phyloP scores from a whole-genome alignment of 2,329 filamentous ascomycete species.

The Ploettnerulaceae sp. region DNA sequence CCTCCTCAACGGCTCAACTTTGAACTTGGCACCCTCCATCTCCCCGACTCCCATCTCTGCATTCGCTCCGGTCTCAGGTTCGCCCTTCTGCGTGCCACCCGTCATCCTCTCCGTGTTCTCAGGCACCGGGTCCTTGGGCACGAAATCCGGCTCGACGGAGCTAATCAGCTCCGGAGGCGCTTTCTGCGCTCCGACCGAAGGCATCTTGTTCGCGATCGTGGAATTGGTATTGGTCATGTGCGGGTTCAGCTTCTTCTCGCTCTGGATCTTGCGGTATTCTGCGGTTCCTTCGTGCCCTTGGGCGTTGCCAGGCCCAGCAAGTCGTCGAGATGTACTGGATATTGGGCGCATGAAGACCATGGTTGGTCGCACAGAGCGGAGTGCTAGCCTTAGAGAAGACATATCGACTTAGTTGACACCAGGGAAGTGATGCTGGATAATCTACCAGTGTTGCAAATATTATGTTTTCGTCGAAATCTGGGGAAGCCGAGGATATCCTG shows the following conservation, averaged over 20 bases:
- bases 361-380: constrained; percentile 26
- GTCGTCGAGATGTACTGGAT: constrained; percentile 21
- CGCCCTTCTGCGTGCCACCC: constrained; percentile 52
- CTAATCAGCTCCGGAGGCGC: constrained; percentile 57
- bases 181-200: constrained; percentile 50
- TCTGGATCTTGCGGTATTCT: constrained; percentile 51
- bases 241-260: constrained; percentile 53
- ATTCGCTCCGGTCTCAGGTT: constrained; percentile 43
- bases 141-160: constrained; percentile 50
- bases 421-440: background rate
- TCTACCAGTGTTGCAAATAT: background rate
- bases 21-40: constrained; percentile 80
- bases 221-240: constrained; percentile 61
- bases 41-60: constrained; percentile 73
- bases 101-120: constrained; percentile 63
- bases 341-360: constrained; percentile 23
- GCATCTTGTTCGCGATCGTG: constrained; percentile 59
- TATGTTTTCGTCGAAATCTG: constrained; percentile 1
- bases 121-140: constrained; percentile 54
- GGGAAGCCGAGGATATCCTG: constrained; percentile 11
- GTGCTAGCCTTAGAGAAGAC: constrained; percentile 22
- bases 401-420: constrained; percentile 12
- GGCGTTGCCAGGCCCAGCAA: constrained; percentile 29
- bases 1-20: constrained; percentile 82
- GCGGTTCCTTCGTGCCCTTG: constrained; percentile 46